These are phyloP conservation scores for Pezicula rhizophila DNA, from an alignment of 2,329 filamentous ascomycete species.

Conservation along the genomic window DNA sequence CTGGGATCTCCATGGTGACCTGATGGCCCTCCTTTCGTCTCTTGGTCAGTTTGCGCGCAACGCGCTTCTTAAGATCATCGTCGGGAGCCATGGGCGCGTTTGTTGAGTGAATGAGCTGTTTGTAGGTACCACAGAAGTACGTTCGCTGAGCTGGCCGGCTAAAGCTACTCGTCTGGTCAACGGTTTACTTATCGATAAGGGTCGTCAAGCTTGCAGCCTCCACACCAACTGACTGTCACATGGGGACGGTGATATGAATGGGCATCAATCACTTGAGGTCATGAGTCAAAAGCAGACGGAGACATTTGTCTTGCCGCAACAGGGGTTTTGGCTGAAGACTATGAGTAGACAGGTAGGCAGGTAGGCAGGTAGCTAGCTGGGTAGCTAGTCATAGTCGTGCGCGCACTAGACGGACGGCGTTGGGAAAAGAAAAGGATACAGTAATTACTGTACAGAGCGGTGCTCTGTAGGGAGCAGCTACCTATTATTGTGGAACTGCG, in stretches of 20 bases:
- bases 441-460: too few species aligned
- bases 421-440: too few species aligned
- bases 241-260: not conserved
- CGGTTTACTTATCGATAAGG: conserved; percentile 2
- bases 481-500: too few species aligned
- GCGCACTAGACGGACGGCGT: too few species aligned
- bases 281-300: not conserved
- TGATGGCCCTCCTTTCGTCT: conserved; percentile 34
- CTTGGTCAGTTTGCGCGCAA: conserved; percentile 36
- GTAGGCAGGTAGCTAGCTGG: too few species aligned
- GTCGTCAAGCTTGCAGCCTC: not conserved
- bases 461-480: too few species aligned
- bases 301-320: not conserved
- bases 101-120: conserved; percentile 3
- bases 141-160: conserved; percentile 1
- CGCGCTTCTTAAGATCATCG: conserved; percentile 34
- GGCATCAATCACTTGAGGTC: not conserved
- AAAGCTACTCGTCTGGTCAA: not conserved
- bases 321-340: not conserved
- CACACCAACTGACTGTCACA: not conserved
- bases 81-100: conserved; percentile 29
- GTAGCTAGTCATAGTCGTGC: too few species aligned
- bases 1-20: conserved; percentile 46
- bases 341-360: too few species aligned
- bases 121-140: conserved; percentile 5